phyloP scores from a whole-genome alignment of 768 basidiomycete genomes.

The Boletus reticulatus region DNA sequence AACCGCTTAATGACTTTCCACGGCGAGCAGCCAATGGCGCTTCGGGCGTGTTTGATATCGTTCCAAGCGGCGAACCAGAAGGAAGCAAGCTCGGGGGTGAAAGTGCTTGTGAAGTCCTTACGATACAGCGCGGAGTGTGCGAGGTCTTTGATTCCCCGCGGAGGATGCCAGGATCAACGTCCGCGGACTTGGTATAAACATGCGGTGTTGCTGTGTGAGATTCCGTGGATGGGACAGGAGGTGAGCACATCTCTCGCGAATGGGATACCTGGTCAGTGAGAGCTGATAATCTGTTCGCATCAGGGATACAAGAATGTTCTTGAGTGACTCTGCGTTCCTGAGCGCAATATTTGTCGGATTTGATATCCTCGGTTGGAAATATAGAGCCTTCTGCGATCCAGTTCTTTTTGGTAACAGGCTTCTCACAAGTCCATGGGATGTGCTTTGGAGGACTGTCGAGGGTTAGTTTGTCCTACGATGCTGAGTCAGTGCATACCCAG shows the following conservation, averaged over 20 bases:
- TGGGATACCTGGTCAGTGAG: not conserved
- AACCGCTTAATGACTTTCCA: constrained; percentile 32
- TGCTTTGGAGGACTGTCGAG: constrained; percentile 26
- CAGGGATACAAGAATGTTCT: not conserved
- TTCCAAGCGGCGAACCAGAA: not conserved
- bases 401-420: constrained; percentile 12
- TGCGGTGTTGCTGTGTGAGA: constrained; percentile 1
- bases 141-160: constrained; percentile 6
- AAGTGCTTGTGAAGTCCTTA: not conserved
- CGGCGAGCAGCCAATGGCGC: constrained; percentile 39
- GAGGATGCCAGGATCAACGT: not conserved
- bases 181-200: constrained; percentile 8
- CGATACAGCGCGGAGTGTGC: not conserved
- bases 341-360: constrained; percentile 2
- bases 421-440: constrained; percentile 29
- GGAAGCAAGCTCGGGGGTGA: not conserved
- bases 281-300: not conserved
- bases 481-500: constrained; percentile 5
- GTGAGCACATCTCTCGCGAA: constrained; percentile 1
- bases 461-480: constrained; percentile 19
- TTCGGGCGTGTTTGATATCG: constrained; percentile 2
- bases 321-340: constrained; percentile 1
- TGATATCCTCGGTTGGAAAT: constrained; percentile 18
- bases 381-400: constrained; percentile 34
- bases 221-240: not conserved